phyloP scores from a whole-genome alignment of 1,284 basidiomycete species.

The Trichosporon asahii region DNA sequence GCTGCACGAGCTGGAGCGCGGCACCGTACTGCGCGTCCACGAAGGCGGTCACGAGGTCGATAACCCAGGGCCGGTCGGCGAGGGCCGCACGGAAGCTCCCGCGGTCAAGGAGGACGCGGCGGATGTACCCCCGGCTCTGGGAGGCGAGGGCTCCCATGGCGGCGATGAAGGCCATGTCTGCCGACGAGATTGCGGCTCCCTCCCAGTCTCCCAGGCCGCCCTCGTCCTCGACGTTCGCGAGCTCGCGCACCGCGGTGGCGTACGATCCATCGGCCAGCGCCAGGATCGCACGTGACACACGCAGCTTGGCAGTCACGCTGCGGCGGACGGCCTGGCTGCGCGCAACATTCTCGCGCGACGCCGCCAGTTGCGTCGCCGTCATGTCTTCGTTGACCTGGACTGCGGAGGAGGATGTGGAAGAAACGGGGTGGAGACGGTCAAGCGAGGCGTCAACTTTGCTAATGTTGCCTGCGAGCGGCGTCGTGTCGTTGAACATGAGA shows the following conservation, averaged over 20 bases:
- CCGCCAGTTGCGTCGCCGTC: conserved; percentile 38
- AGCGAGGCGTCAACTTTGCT: conserved; percentile 41
- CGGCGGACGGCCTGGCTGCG: conserved; percentile 25
- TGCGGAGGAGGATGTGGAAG: not conserved
- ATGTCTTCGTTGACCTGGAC: conserved; percentile 25
- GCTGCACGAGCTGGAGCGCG: conserved; percentile 29
- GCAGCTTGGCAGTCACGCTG: conserved; percentile 32
- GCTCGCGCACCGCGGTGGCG: conserved; percentile 32
- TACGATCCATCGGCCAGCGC: conserved; percentile 30
- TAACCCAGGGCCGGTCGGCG: conserved; percentile 37
- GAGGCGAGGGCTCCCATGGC: conserved; percentile 38
- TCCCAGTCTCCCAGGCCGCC: conserved; percentile 45
- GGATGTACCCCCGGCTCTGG: conserved; percentile 30
- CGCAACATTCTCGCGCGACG: conserved; percentile 30
- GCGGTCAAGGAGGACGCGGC: conserved; percentile 34
- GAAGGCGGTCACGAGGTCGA: conserved; percentile 40
- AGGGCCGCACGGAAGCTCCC: conserved; percentile 35
- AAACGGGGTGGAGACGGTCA: conserved; percentile 38
- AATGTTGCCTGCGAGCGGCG: conserved; percentile 37
- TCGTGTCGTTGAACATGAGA: conserved; percentile 36
- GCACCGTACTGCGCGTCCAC: conserved; percentile 42
- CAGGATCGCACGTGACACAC: conserved; percentile 36
- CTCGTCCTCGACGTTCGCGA: conserved; percentile 36
- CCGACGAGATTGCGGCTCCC: conserved; percentile 38
- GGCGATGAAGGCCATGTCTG: conserved; percentile 38